Percentiles rank a stretch among this genome's conserved stretches.
phyloP scores from a whole-genome alignment of 345 rosid species.

The Eucalyptus marginata region DNA sequence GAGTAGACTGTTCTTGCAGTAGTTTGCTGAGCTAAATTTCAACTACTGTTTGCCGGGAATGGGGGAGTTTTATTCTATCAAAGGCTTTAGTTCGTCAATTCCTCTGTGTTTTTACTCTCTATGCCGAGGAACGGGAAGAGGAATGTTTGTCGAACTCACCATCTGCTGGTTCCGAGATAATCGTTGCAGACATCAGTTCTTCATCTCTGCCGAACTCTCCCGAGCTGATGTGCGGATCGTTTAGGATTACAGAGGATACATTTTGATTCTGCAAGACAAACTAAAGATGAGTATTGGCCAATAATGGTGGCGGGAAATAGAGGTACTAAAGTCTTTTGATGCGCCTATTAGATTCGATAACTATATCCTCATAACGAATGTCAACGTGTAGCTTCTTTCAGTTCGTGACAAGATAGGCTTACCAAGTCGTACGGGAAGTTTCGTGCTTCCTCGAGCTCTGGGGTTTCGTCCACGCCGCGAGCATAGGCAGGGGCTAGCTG shows the following conservation, averaged over 20 bases:
- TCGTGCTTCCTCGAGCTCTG: conserved; percentile 7
- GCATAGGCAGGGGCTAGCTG: conserved; percentile 9
- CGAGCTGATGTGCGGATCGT: conserved; percentile 15
- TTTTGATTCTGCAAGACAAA: conserved; percentile 12
- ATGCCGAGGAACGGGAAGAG: background rate
- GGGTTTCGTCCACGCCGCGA: conserved; percentile 4
- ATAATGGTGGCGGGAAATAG: background rate
- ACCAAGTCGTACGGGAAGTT: conserved; percentile 24
- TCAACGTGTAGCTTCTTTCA: background rate
- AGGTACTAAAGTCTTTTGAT: background rate
- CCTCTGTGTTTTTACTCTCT: background rate
- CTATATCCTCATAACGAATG: background rate
- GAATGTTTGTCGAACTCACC: conserved; percentile 2
- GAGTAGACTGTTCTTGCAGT: background rate
- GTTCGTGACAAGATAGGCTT: conserved; percentile 3
- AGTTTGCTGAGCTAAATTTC: background rate
- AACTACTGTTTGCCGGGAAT: background rate
- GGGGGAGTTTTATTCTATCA: background rate
- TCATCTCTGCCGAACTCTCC: background rate
- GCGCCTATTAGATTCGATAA: background rate
- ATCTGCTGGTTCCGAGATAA: background rate
- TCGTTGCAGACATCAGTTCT: background rate
- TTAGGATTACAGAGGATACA: background rate
- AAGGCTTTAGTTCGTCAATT: background rate
- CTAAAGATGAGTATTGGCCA: background rate